Conservation (phyloP, 495 filamentous ascomycete species). For the Staphylotrichum tortipilum region DNA sequence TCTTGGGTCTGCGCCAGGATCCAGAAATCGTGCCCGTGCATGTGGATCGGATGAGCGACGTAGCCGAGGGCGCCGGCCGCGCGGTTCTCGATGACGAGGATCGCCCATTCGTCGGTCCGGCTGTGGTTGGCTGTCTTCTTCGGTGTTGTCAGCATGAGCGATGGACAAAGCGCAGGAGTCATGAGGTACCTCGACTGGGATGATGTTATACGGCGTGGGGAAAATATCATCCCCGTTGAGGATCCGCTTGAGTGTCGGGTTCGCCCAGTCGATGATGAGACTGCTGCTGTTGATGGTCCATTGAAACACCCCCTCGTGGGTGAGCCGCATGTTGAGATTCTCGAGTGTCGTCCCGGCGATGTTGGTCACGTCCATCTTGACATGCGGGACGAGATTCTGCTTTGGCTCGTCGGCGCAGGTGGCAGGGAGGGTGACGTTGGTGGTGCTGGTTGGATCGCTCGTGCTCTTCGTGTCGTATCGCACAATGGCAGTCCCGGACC, state of each 20-base stretch:
- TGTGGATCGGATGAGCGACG: constrained; percentile 23
- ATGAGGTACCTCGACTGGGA: background rate
- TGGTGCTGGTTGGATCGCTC: background rate
- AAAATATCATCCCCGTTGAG: background rate
- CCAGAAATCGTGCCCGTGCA: constrained; percentile 54
- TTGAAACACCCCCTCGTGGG: background rate
- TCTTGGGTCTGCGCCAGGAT: constrained; percentile 41
- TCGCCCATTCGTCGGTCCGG: background rate
- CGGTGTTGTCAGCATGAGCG: too few species aligned
- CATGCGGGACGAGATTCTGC: background rate
- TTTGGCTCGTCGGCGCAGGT: background rate
- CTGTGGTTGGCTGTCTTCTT: too few species aligned
- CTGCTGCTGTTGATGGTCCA: constrained; percentile 4
- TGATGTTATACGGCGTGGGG: background rate
- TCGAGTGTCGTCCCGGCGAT: background rate
- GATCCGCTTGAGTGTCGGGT: background rate
- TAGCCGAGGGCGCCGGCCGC: background rate
- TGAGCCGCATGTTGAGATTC: background rate
- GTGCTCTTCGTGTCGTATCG: constrained; percentile 34
- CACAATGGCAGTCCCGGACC: constrained; percentile 49
- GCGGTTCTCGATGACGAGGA: constrained; percentile 1
- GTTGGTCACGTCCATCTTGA: background rate
- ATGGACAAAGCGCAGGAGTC: too few species aligned
- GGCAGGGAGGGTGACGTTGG: background rate
- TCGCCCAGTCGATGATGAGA: background rate